Evolutionary conservation across 306 rosid species (phyloP).

Genomic region (Citrullus amarus): DNA sequence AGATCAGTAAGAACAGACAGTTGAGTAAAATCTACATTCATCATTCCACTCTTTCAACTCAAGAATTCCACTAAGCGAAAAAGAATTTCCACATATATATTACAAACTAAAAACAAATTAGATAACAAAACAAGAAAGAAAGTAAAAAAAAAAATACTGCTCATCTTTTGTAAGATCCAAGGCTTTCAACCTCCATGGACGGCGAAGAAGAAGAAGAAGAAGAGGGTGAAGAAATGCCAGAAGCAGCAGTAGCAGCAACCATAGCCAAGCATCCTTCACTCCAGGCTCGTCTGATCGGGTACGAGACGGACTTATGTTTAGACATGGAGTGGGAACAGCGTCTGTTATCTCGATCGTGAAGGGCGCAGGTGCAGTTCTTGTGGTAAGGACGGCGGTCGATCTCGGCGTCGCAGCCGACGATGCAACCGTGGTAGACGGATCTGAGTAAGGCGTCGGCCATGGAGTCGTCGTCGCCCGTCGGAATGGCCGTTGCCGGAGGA

Average conservation of each 20-base stretch:
- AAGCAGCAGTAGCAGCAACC: background rate
- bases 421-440: constrained; percentile 45
- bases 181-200: background rate
- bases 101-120: background rate
- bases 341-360: background rate
- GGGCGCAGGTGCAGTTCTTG: constrained; percentile 23
- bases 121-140: background rate
- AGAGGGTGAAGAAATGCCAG: background rate
- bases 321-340: background rate
- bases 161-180: background rate
- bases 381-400: constrained; percentile 64
- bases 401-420: constrained; percentile 36
- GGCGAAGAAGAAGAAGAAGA: constrained; percentile 1
- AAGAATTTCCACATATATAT: background rate
- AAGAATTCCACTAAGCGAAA: background rate
- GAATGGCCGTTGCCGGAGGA: background rate
- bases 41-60: background rate
- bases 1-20: background rate
- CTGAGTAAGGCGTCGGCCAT: constrained; percentile 22
- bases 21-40: background rate
- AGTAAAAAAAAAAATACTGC: background rate
- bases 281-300: constrained; percentile 8
- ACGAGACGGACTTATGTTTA: background rate
- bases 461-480: background rate
- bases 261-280: constrained; percentile 3